Evolutionary conservation across 805 yeast species (phyloP).

Genomic region (Lachancea cidri): DNA sequence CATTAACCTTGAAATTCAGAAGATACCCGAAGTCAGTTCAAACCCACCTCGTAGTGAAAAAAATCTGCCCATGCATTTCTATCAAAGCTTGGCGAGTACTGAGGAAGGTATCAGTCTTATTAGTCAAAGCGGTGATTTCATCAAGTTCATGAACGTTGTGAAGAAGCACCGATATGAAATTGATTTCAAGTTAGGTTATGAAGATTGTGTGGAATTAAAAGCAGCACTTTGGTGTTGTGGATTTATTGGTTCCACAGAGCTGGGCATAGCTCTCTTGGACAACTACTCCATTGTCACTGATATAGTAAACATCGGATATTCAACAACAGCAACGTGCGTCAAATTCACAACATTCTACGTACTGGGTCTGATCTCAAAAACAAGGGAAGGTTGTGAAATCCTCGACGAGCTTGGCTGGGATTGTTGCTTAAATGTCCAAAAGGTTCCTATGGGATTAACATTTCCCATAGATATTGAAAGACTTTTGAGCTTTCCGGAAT

Average conservation of each 20-base stretch:
- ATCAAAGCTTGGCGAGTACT: constrained; percentile 73
- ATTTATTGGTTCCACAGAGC: constrained; percentile 64
- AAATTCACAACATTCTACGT: constrained; percentile 75
- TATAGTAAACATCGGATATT: constrained; percentile 46
- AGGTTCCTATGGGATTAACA: constrained; percentile 40
- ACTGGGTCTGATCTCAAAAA: constrained; percentile 66
- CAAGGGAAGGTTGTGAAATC: constrained; percentile 77
- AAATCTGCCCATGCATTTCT: constrained; percentile 59
- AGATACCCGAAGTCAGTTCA: not conserved
- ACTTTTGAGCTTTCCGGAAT: constrained; percentile 24
- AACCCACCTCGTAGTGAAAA: constrained; percentile 10
- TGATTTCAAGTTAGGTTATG: constrained; percentile 17
- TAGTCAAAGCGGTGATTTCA: constrained; percentile 44
- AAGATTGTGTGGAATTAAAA: constrained; percentile 48
- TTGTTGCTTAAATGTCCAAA: constrained; percentile 41
- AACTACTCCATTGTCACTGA: constrained; percentile 47
- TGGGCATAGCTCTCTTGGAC: constrained; percentile 61
- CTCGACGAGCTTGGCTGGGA: constrained; percentile 79
- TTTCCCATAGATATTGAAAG: constrained; percentile 35
- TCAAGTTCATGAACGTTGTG: constrained; percentile 35
- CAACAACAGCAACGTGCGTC: constrained; percentile 50
- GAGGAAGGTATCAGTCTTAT: constrained; percentile 71
- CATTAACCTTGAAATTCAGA: constrained; percentile 19
- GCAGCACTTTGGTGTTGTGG: constrained; percentile 87
- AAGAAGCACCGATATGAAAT: constrained; percentile 27